Percentiles rank a stretch among this genome's conserved stretches.
phyloP scores from a whole-genome alignment of 1,284 basidiomycete genomes.

The Sanguinoderma infundibulare region DNA sequence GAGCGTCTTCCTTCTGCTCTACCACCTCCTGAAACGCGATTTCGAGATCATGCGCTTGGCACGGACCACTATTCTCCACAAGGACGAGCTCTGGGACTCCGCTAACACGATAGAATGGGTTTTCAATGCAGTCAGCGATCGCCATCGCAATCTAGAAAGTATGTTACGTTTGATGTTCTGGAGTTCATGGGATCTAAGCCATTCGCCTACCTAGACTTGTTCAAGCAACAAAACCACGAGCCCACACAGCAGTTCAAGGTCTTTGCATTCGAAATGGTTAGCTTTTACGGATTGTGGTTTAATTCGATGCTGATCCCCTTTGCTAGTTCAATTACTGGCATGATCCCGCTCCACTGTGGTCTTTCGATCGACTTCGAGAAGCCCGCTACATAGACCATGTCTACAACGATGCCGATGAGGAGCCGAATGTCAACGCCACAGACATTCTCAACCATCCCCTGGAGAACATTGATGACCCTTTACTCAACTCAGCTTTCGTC shows the following conservation, averaged over 20 bases:
- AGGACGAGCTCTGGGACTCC: constrained; percentile 24
- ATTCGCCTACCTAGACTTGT: constrained; percentile 17
- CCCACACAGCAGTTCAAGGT: constrained; percentile 24
- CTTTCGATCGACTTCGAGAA: not conserved
- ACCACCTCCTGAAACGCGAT: constrained; percentile 30
- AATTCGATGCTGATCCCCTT: not conserved
- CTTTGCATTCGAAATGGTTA: constrained; percentile 27
- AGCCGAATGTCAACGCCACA: not conserved
- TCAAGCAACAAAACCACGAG: constrained; percentile 28
- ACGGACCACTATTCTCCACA: constrained; percentile 18
- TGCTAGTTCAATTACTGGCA: not conserved
- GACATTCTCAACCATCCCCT: not conserved
- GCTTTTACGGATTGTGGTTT: not conserved
- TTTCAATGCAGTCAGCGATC: constrained; percentile 7
- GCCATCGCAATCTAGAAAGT: not conserved
- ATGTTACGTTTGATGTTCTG: not conserved
- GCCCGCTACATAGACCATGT: not conserved
- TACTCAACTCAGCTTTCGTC: not conserved
- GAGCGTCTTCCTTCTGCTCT: constrained; percentile 31
- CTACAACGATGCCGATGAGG: not conserved
- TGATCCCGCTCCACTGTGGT: not conserved
- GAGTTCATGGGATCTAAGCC: not conserved
- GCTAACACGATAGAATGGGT: constrained; percentile 6
- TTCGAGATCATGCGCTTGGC: constrained; percentile 28
- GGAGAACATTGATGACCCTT: not conserved